Percentiles rank a stretch among this genome's conserved stretches.
Evolutionary conservation across 306 rosid genomes (phyloP).

Genomic region (Macrotyloma uniflorum): DNA sequence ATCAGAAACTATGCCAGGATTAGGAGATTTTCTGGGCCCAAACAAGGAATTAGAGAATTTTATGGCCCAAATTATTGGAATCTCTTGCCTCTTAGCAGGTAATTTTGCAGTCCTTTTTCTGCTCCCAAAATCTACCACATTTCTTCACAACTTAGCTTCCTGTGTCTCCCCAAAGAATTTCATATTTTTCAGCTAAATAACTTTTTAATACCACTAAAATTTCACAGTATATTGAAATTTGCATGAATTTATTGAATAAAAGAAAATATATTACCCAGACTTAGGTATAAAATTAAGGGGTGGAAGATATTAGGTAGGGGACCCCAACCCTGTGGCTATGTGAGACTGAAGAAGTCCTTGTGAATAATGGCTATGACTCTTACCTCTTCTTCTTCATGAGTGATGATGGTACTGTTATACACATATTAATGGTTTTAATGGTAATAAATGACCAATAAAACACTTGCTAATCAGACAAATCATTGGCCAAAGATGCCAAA

Average conservation of each 20-base stretch:
- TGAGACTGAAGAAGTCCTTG: slow-evolving; percentile 32
- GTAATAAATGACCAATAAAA: neutral
- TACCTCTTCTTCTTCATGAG: slow-evolving; percentile 31
- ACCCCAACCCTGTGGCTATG: slow-evolving; percentile 35
- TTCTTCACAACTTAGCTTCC: too few species aligned
- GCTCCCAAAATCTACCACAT: slow-evolving; percentile 21
- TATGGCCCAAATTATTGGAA: slow-evolving; percentile 19
- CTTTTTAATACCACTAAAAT: too few species aligned
- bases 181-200: too few species aligned
- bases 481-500: neutral
- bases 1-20: slow-evolving; percentile 4
- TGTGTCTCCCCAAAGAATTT: too few species aligned
- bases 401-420: slow-evolving; percentile 3
- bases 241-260: neutral
- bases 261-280: neutral
- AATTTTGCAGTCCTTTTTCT: neutral
- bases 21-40: slow-evolving; percentile 47
- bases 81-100: neutral
- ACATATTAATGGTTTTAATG: neutral
- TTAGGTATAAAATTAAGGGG: neutral
- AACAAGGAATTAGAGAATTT: slow-evolving; percentile 30
- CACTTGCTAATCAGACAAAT: slow-evolving; percentile 22
- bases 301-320: slow-evolving; percentile 40
- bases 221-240: too few species aligned
- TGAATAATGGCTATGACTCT: slow-evolving; percentile 32